phyloP scores from a whole-genome alignment of 331 rosid genomes.

The Rhamnella rubrinervis region DNA sequence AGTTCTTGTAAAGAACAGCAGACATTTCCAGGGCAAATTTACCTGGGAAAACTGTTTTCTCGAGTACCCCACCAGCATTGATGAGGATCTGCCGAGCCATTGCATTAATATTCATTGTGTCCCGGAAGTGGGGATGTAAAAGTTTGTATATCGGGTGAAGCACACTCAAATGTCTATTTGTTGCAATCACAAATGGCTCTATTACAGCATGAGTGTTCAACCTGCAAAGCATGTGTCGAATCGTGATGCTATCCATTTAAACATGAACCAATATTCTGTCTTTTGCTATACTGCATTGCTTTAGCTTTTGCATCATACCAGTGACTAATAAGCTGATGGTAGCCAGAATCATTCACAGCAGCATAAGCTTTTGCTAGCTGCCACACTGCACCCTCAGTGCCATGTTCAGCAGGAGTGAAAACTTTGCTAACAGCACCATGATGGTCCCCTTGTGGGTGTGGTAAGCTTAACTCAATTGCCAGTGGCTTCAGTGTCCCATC shows the following conservation, averaged over 20 bases:
- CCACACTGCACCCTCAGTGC: slow-evolving; percentile 74
- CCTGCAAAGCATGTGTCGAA: slow-evolving; percentile 42
- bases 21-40: slow-evolving; percentile 86
- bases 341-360: slow-evolving; percentile 90
- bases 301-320: slow-evolving; percentile 50
- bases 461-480: slow-evolving; percentile 89
- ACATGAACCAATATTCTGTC: slow-evolving; percentile 10
- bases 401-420: slow-evolving; percentile 56
- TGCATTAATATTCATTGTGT: slow-evolving; percentile 95
- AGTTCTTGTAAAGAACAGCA: slow-evolving; percentile 54
- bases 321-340: slow-evolving; percentile 91
- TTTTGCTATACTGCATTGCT: not conserved
- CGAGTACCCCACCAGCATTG: slow-evolving; percentile 83
- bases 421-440: slow-evolving; percentile 81
- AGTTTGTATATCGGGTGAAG: slow-evolving; percentile 87
- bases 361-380: slow-evolving; percentile 91
- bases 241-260: not conserved
- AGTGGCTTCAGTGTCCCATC: slow-evolving; percentile 78
- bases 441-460: slow-evolving; percentile 77
- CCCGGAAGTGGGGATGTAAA: slow-evolving; percentile 79
- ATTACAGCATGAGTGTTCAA: slow-evolving; percentile 85
- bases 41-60: slow-evolving; percentile 91
- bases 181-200: slow-evolving; percentile 86
- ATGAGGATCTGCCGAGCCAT: slow-evolving; percentile 87
- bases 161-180: slow-evolving; percentile 76